A percentile compares a stretch with the other conserved stretches of the same genome.
Evolutionary conservation across 2,329 filamentous ascomycete species (phyloP).

Genomic region (Graphiopsis chlorocephala): DNA sequence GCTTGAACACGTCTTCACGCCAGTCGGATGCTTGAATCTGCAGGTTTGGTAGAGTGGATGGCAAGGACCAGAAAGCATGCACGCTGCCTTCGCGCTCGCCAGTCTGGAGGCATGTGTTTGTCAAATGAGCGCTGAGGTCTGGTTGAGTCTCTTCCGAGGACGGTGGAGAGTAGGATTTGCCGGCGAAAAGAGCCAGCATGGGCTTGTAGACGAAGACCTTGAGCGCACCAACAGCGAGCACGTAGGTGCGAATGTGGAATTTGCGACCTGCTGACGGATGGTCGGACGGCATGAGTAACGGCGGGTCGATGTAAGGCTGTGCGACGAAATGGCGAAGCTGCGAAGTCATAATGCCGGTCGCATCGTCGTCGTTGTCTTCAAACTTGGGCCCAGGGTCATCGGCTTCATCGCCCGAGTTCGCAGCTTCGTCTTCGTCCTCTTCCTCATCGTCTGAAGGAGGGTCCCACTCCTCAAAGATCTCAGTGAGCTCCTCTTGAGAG

Average conservation of each 20-base stretch:
- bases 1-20: conserved; percentile 64
- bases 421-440: conserved; percentile 45
- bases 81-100: conserved; percentile 60
- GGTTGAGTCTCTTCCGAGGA: conserved; percentile 37
- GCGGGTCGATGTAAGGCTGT: conserved; percentile 90
- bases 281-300: conserved; percentile 62
- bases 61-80: conserved; percentile 70
- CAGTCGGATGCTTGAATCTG: conserved; percentile 33
- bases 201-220: conserved; percentile 80
- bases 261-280: conserved; percentile 62
- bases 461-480: conserved; percentile 92
- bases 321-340: conserved; percentile 94
- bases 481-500: conserved; percentile 76
- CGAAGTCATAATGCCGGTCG: conserved; percentile 69
- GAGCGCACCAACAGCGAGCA: conserved; percentile 74
- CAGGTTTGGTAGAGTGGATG: conserved; percentile 33
- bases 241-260: conserved; percentile 93
- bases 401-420: conserved; percentile 32
- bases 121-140: conserved; percentile 75
- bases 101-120: conserved; percentile 87
- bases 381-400: conserved; percentile 13
- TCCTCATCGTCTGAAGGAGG: conserved; percentile 66
- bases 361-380: conserved; percentile 42
- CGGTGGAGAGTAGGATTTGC: conserved; percentile 67
- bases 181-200: conserved; percentile 93